Evolutionary conservation across 192 early-diverging fungal genomes (phyloP).

Genomic region (Coemansia sp.): DNA sequence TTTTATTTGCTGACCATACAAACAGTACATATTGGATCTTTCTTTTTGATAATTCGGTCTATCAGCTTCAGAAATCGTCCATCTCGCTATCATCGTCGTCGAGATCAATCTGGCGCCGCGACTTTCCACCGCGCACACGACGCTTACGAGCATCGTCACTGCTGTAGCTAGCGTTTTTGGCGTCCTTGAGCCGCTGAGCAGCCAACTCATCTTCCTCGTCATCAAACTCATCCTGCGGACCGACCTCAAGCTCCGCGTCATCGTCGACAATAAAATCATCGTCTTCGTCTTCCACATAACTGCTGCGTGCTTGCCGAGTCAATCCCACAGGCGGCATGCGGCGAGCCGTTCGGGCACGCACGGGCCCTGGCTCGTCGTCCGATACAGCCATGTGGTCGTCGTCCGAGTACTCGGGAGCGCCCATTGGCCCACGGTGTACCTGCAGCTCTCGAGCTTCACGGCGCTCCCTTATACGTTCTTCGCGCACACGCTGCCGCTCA

Average conservation of each 20-base stretch:
- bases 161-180: constrained; percentile 25
- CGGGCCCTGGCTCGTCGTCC: background rate
- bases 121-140: constrained; percentile 21
- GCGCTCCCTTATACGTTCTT: constrained; percentile 43
- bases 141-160: constrained; percentile 24
- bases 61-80: constrained; percentile 13
- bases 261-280: constrained; percentile 54
- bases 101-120: constrained; percentile 36
- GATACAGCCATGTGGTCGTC: constrained; percentile 8
- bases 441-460: constrained; percentile 30
- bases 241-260: constrained; percentile 50
- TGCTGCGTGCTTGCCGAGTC: constrained; percentile 9
- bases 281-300: constrained; percentile 43
- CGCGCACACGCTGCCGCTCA: constrained; percentile 45
- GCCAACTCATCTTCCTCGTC: constrained; percentile 46
- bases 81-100: constrained; percentile 38
- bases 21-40: too few relatives aligned
- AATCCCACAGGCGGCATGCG: constrained; percentile 9
- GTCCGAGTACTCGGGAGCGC: constrained; percentile 33
- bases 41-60: too few relatives aligned
- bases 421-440: constrained; percentile 10
- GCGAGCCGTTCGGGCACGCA: constrained; percentile 8
- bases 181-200: constrained; percentile 28
- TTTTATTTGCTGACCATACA: too few relatives aligned
- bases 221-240: constrained; percentile 49